Conservation (phyloP, 2,329 filamentous ascomycete genomes). For the Keithomyces neogunnii region DNA sequence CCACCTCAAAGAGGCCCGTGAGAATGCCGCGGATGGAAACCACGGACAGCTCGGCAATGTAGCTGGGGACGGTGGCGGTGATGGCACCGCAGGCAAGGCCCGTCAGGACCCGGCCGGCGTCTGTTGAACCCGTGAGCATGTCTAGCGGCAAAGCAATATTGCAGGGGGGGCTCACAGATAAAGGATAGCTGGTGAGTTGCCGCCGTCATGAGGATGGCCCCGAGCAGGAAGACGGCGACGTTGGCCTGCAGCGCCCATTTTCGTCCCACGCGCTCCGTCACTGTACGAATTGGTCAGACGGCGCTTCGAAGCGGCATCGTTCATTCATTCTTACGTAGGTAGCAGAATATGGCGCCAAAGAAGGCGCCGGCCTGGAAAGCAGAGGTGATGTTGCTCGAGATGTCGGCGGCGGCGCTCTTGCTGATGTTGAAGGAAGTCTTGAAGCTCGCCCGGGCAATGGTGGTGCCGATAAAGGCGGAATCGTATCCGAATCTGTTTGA, state of each 20-base stretch:
- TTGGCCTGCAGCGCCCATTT: slow-evolving; percentile 1
- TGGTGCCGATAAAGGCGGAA: slow-evolving; percentile 45
- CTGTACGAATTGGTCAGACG: not conserved
- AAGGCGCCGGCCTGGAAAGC: not conserved
- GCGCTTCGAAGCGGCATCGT: not conserved
- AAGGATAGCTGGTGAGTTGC: not conserved
- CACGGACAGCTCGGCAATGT: slow-evolving; percentile 54
- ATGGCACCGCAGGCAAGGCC: slow-evolving; percentile 50
- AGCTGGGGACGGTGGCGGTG: slow-evolving; percentile 52
- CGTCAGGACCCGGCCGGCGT: slow-evolving; percentile 48
- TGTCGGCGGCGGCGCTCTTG: slow-evolving; percentile 12
- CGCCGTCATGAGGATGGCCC: not conserved
- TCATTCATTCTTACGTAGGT: not conserved
- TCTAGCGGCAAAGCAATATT: slow-evolving; percentile 34
- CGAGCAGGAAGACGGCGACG: not conserved
- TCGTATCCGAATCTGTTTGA: slow-evolving; percentile 40
- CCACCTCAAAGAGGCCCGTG: slow-evolving; percentile 43
- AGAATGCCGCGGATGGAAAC: slow-evolving; percentile 49
- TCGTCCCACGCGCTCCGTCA: not conserved
- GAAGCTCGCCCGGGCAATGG: slow-evolving; percentile 41
- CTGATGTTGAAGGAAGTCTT: slow-evolving; percentile 29
- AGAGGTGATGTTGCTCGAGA: slow-evolving; percentile 2
- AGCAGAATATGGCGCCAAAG: not conserved
- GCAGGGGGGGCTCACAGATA: slow-evolving; percentile 18
- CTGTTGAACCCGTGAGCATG: slow-evolving; percentile 13